Evolutionary conservation across 805 yeast species (phyloP), one percentile per base, ranked within the genome.

Genomic region (Wickerhamiella siamensis): DNA sequence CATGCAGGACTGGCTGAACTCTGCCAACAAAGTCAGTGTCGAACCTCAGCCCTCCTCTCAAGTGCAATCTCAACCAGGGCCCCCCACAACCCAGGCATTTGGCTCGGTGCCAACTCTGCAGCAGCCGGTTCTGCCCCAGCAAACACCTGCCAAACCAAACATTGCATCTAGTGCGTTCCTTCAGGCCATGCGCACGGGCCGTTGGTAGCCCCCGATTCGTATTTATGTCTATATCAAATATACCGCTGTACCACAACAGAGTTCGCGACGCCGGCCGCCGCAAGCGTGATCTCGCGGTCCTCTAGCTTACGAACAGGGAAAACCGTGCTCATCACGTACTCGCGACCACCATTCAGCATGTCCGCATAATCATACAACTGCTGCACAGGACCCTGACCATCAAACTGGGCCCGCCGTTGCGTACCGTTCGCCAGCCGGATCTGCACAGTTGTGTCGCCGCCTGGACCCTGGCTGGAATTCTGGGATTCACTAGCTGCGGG

Each of bases 401-500:
- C 65, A 56, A 88, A 79, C 38, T 72, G 72, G 16, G 74, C 64
- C 46, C 84, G 71, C 46, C 75, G 71, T 15, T 45, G 40, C 15
- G 48, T 26, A 4, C 96, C 96, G 53, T 75, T 79, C 2, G 91
- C 93, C 44, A 86, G 71, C 56, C 95, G 72, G 14, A 87, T 74
- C 60, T 84, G 95, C 5, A 87, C 77, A 4, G 71, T 65, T 0
- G 88, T 68, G 55, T 83, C 91, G 4, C 93, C 91, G 17, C 40
- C 43, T 6, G 33, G 17, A 15, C 50, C 51, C 18, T 35, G 41
- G 2, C 47, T 46, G 10, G 48, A 48, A 33, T 52, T 45, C 4
- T n/a, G 3, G 5, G 22, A 4, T 19, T 16, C 31, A 16, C 14
- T 6, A 5, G 36, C 22, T 15, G 31, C 31, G 14, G 37, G n/a